phyloP scores from a whole-genome alignment of 1,284 basidiomycete genomes.

The Sutorius eximius region DNA sequence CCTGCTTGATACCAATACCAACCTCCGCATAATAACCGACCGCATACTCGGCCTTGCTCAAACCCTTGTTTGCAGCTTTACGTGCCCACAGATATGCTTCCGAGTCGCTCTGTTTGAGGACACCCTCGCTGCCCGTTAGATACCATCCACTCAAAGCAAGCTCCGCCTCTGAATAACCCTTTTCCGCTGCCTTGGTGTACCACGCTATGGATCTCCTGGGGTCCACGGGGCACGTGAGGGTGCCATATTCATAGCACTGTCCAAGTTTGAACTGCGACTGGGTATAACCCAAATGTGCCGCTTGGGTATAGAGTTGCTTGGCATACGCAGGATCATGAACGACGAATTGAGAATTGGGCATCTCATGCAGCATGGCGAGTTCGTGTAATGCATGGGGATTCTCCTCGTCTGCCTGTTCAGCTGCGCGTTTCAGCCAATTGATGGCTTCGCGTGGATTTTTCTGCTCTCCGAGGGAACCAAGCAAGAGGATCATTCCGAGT shows the following conservation, averaged over 20 bases:
- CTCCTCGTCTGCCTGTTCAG: constrained; percentile 96
- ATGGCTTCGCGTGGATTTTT: constrained; percentile 90
- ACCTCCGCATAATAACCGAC: constrained; percentile 98
- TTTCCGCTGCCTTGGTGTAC: constrained; percentile 98
- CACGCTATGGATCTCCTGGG: constrained; percentile 93
- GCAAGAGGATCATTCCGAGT: constrained; percentile 91
- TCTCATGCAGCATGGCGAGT: constrained; percentile 90
- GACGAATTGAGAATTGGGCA: constrained; percentile 63
- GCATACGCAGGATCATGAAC: constrained; percentile 79
- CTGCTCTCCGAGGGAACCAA: constrained; percentile 82
- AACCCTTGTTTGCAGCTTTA: constrained; percentile 88
- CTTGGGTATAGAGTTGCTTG: constrained; percentile 86
- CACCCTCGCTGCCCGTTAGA: constrained; percentile 90
- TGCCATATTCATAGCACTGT: constrained; percentile 92
- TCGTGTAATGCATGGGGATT: constrained; percentile 98
- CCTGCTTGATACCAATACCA: constrained; percentile 96
- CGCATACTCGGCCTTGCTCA: constrained; percentile 94
- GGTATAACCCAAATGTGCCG: constrained; percentile 91
- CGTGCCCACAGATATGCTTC: constrained; percentile 98
- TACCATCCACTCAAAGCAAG: constrained; percentile 98
- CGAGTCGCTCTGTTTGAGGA: constrained; percentile 95
- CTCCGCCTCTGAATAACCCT: constrained; percentile 93
- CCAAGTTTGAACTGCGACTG: constrained; percentile 96
- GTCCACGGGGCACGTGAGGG: constrained; percentile 88
- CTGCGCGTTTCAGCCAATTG: constrained; percentile 93